Percentiles rank a stretch among this genome's conserved stretches.
Conservation (phyloP, 2,329 filamentous ascomycete genomes). For the Penicillium sp. region DNA sequence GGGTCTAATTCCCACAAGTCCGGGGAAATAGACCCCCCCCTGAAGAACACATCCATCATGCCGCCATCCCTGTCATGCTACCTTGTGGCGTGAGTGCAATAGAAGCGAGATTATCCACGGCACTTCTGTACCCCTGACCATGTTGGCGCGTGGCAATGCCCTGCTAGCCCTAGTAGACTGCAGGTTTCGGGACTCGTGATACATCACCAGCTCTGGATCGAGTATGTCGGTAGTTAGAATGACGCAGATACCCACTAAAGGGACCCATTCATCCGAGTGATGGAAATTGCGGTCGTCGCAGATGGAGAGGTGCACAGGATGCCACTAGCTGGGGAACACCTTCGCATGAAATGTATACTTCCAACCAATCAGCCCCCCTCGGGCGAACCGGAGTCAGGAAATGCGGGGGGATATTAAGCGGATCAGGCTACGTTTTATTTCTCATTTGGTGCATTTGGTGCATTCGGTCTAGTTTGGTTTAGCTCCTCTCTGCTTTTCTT, state of each 20-base stretch:
- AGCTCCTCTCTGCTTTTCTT: constrained; percentile 12
- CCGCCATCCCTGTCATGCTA: not conserved
- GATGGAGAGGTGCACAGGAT: not conserved
- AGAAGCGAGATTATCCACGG: constrained; percentile 14
- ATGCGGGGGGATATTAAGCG: constrained; percentile 26
- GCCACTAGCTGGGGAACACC: not conserved
- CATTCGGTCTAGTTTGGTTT: not conserved
- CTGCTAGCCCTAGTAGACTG: constrained; percentile 4
- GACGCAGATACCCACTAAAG: not conserved
- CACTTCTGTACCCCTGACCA: constrained; percentile 11
- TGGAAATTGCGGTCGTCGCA: not conserved
- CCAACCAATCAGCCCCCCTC: not conserved
- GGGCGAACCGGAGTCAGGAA: constrained; percentile 2
- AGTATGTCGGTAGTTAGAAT: constrained; percentile 16
- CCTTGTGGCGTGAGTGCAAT: constrained; percentile 12
- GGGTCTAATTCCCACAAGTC: constrained; percentile 6
- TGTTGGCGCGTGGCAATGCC: constrained; percentile 16
- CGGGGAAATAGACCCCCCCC: constrained; percentile 15
- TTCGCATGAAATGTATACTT: not conserved
- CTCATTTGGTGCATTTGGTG: not conserved
- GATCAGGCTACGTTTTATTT: constrained; percentile 15
- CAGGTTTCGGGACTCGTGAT: not conserved
- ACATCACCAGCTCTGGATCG: not conserved
- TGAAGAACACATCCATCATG: constrained; percentile 4
- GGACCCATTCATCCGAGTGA: not conserved